Base-by-base conservation (phyloP, 1,284 basidiomycete species). In the Ganoderma leucocontextum region DNA sequence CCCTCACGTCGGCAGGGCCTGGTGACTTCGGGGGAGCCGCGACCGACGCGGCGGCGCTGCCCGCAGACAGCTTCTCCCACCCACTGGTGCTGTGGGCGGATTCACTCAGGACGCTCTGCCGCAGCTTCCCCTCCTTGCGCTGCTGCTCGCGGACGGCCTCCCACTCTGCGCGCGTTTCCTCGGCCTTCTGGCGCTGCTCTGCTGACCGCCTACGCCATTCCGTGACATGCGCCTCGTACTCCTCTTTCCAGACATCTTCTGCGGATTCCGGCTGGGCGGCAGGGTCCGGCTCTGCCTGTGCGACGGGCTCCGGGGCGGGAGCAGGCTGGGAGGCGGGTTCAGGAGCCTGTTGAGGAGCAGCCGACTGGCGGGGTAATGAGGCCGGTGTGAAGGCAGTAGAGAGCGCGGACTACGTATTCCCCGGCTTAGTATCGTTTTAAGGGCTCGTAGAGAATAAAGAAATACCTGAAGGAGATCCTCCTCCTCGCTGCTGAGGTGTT, bases 181-280 rank as follows among this genome's bases (percentile, higher is more conserved):
- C 90, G 9, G 93, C 92, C 77, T 91, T 94, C 73, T 87, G 83
- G 62, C 94, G 89, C 55, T 91, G 91, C 69, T 89, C 87, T 41
- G 92, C 89, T 36, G 90, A 91, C 75, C 92, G 87, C 35, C 87
- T 87, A 49, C 89, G 89, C 95, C 95, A 96, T 72, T 84, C 80
- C 47, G 85, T 82, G 10, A 94, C 82, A 65, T 94, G 91, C 0
- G 86, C 80, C 63, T 95, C 91, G 78, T 93, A 92, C 71, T 90
- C 86, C 8, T 83, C 78, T 72, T 87, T 87, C 89, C 89, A 91
- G 25, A 77, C 74, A 10, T 83, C 82, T 57, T 80, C 78, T 7
- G 78, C 76, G 13, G 73, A 69, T 60, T 73, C 70, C 1, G 70
- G 63, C 36, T 74, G 74, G 13, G 63, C 64, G 3, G 70, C 25